Evolutionary conservation across 2,329 filamentous ascomycete species (phyloP).

Genomic region (Furcasterigmium furcatum): DNA sequence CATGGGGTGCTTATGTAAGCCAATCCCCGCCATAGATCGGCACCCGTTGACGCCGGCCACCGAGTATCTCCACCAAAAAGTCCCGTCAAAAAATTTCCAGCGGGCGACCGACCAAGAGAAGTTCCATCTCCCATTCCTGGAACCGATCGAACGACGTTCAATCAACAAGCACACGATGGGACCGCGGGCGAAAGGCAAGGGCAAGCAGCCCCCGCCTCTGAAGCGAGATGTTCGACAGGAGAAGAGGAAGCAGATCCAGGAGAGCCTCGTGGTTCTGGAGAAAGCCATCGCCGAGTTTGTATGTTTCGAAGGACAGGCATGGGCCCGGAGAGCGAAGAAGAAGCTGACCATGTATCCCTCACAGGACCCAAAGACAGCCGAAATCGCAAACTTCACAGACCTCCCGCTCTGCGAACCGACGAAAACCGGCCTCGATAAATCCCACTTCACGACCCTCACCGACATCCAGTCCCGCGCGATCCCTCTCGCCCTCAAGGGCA

Average conservation of each 20-base stretch:
- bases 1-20: too few species aligned
- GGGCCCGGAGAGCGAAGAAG: too few species aligned
- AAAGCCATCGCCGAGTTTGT: slow-evolving; percentile 36
- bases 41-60: background rate
- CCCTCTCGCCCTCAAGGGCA: slow-evolving; percentile 78
- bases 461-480: slow-evolving; percentile 92
- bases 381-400: slow-evolving; percentile 70
- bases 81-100: background rate
- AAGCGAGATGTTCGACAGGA: slow-evolving; percentile 22
- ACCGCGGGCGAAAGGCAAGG: slow-evolving; percentile 16
- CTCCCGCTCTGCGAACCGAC: slow-evolving; percentile 85
- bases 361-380: slow-evolving; percentile 57
- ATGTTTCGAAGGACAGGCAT: too few species aligned
- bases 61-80: background rate
- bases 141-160: background rate
- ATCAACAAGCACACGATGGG: background rate
- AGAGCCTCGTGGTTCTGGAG: slow-evolving; percentile 34
- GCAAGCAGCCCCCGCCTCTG: slow-evolving; percentile 24
- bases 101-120: background rate
- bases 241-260: slow-evolving; percentile 33
- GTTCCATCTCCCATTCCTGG: background rate
- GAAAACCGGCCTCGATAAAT: slow-evolving; percentile 72
- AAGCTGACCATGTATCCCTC: background rate
- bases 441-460: slow-evolving; percentile 86
- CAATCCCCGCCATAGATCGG: background rate